Evolutionary conservation across 306 rosid species (phyloP).

Genomic region (Vachellia collinsii): DNA sequence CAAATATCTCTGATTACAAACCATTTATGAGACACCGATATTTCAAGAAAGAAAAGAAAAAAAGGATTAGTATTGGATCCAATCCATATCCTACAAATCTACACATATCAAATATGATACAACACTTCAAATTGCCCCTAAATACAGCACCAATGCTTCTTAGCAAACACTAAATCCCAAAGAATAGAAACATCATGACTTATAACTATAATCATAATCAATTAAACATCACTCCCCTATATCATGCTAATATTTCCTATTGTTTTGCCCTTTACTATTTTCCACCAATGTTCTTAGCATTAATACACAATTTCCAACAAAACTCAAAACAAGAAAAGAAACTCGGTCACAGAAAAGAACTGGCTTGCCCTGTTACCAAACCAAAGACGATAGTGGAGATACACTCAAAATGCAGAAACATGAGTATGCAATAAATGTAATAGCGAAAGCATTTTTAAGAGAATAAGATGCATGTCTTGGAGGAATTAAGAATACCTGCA

Average conservation of each 20-base stretch:
- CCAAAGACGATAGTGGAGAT: not conserved
- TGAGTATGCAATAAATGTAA: not conserved
- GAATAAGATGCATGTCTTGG: slow-evolving; percentile 24
- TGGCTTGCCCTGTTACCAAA: not conserved
- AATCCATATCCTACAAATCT: not conserved
- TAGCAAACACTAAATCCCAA: not conserved
- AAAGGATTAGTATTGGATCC: not conserved
- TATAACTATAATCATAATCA: not conserved
- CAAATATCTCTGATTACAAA: not conserved
- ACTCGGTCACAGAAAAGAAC: not conserved
- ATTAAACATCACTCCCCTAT: not conserved
- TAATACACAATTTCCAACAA: not conserved
- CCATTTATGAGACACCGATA: not conserved
- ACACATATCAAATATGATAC: not conserved
- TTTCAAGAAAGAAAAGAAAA: not conserved
- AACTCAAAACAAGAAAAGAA: not conserved
- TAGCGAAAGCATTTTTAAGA: slow-evolving; percentile 7
- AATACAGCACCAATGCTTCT: not conserved
- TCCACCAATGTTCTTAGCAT: not conserved
- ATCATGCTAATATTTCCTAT: not conserved
- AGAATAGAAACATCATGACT: not conserved
- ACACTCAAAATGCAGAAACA: not conserved
- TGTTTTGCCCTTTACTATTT: not conserved
- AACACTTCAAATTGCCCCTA: not conserved
- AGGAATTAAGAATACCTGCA: slow-evolving; percentile 66